A percentile compares a stretch with the other conserved stretches of the same genome.
phyloP scores from a whole-genome alignment of 2,329 filamentous ascomycete genomes.

The Fusarium odoratissimum region DNA sequence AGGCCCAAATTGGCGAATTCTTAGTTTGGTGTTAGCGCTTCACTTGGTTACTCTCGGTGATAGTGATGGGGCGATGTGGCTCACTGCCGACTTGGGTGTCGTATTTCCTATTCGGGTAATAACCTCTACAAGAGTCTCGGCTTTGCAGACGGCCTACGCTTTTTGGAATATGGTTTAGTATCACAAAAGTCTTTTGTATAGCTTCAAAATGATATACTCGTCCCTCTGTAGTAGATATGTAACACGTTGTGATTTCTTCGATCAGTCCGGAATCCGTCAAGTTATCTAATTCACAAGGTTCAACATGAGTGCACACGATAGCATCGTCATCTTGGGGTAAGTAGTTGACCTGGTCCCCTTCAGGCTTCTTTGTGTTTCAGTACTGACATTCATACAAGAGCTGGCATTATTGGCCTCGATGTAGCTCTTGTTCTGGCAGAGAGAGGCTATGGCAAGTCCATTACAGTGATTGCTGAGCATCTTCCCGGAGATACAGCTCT shows the following conservation, averaged over 20 bases:
- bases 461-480: neutral
- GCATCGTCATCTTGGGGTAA: neutral
- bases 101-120: neutral
- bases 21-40: neutral
- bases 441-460: neutral
- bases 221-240: no score
- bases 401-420: neutral
- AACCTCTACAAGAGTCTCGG: fast-evolving
- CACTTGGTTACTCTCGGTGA: neutral
- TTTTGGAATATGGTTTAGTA: neutral
- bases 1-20: neutral
- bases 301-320: neutral
- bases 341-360: no score
- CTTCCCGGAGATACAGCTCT: neutral
- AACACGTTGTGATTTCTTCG: neutral
- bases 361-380: no score
- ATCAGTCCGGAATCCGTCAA: no score
- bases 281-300: fast-evolving
- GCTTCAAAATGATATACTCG: neutral
- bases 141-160: neutral
- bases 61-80: fast-evolving
- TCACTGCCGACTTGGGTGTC: neutral
- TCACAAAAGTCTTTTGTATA: no score
- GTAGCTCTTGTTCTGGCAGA: neutral
- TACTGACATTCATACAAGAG: neutral